phyloP scores from a whole-genome alignment of 2,329 filamentous ascomycete genomes.

The Pezicula neosporulosa region DNA sequence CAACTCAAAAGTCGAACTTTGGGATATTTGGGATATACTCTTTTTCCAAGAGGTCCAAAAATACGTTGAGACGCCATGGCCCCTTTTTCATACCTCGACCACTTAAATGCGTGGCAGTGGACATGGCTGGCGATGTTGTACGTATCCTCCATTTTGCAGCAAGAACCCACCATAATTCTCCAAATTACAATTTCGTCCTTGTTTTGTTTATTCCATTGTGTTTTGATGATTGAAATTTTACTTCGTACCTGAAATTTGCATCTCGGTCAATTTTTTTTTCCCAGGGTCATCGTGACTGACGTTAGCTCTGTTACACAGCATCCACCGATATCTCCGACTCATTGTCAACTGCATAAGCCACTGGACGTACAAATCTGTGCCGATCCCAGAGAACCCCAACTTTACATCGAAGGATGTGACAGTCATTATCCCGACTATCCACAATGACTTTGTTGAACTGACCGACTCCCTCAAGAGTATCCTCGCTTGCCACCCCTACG shows the following conservation, averaged over 20 bases:
- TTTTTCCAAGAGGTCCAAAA: too few species aligned
- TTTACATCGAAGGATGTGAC: constrained; percentile 74
- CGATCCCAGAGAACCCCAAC: constrained; percentile 75
- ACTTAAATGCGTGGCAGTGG: constrained; percentile 12
- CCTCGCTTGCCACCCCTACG: constrained; percentile 63
- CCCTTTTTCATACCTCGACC: background rate
- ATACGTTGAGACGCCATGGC: too few species aligned
- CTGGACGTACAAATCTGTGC: constrained; percentile 82
- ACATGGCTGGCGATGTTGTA: constrained; percentile 21
- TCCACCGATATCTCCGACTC: constrained; percentile 84
- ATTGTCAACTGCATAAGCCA: constrained; percentile 83
- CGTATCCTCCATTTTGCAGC: background rate
- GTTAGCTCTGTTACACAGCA: constrained; percentile 43
- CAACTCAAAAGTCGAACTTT: too few species aligned
- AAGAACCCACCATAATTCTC: too few species aligned
- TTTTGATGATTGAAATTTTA: too few species aligned
- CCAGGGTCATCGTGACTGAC: background rate
- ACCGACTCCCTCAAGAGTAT: constrained; percentile 78
- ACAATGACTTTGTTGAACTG: constrained; percentile 80
- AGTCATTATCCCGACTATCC: constrained; percentile 89
- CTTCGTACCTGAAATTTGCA: background rate
- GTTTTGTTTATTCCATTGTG: too few species aligned
- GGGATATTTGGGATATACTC: too few species aligned
- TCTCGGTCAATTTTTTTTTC: background rate
- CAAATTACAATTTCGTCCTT: too few species aligned